These are phyloP conservation scores for Venturia effusa DNA, from an alignment of 2,329 filamentous ascomycete genomes.

Conservation along the genomic window DNA sequence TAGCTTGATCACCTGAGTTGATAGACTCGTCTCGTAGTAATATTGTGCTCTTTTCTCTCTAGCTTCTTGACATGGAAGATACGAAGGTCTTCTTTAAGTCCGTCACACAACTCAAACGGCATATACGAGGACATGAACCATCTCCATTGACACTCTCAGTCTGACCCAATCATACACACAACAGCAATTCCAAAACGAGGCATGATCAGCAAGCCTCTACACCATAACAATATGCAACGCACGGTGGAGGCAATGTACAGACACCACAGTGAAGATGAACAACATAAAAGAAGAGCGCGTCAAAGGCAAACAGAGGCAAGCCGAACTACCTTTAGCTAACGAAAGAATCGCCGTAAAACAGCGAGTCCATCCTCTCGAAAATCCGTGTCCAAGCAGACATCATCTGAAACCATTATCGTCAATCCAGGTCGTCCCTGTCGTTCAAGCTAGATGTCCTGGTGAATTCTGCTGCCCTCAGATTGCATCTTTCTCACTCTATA, in stretches of 20 bases:
- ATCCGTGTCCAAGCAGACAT: background rate
- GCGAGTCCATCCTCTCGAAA: no score
- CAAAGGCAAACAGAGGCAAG: background rate
- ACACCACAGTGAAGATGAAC: background rate
- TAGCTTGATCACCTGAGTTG: no score
- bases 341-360: background rate
- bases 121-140: background rate
- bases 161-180: background rate
- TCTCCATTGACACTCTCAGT: background rate
- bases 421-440: background rate
- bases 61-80: no score
- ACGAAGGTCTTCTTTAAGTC: no score
- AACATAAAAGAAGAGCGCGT: background rate
- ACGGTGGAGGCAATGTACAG: background rate
- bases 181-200: background rate
- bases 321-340: no score
- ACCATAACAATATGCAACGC: background rate
- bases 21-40: no score
- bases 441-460: background rate
- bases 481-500: background rate
- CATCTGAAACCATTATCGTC: background rate
- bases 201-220: background rate
- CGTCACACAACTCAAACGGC: no score
- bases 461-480: background rate
- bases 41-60: no score